Percentiles rank a stretch among this genome's conserved stretches.
These are phyloP conservation scores for Isoetes engelmannii DNA, from an alignment of 83 land plant species.

Conservation along the genomic window DNA sequence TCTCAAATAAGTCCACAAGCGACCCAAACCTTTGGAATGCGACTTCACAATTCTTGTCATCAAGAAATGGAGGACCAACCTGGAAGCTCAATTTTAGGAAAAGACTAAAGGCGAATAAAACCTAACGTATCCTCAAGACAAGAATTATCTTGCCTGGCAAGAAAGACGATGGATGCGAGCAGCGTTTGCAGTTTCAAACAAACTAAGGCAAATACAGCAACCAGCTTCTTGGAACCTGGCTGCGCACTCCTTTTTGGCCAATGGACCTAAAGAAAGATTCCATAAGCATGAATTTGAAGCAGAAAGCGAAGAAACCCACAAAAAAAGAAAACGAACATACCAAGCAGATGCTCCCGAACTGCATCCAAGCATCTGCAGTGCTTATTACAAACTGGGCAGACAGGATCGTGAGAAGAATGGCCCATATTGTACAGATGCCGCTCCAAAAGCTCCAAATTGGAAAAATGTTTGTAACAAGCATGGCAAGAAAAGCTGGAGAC, in stretches of 20 bases:
- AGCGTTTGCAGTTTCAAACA: slow-evolving; percentile 33
- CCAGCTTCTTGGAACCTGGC: slow-evolving; percentile 34
- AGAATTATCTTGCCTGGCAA: slow-evolving; percentile 26
- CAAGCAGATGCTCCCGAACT: slow-evolving; percentile 66
- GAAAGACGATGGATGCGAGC: slow-evolving; percentile 27
- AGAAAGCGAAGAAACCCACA: not conserved
- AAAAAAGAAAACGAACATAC: slow-evolving; percentile 25
- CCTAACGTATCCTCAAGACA: slow-evolving; percentile 18
- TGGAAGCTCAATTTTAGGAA: not conserved
- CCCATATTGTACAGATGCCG: slow-evolving; percentile 57
- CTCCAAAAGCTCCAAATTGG: slow-evolving; percentile 50
- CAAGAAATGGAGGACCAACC: not conserved
- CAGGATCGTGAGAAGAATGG: slow-evolving; percentile 71
- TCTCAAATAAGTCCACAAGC: not conserved
- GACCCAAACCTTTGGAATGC: slow-evolving; percentile 9
- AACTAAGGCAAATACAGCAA: slow-evolving; percentile 40
- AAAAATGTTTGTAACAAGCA: slow-evolving; percentile 75
- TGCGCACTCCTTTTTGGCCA: slow-evolving; percentile 47
- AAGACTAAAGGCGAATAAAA: not conserved
- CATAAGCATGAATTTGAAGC: not conserved
- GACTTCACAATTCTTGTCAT: not conserved
- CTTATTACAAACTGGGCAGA: slow-evolving; percentile 54
- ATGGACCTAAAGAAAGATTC: slow-evolving; percentile 29
- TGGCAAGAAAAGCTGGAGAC: not conserved
- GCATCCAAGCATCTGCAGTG: slow-evolving; percentile 65